These are phyloP conservation scores for Plasmopara viticola DNA, from an alignment of 352 stramenopile species.

Conservation along the genomic window DNA sequence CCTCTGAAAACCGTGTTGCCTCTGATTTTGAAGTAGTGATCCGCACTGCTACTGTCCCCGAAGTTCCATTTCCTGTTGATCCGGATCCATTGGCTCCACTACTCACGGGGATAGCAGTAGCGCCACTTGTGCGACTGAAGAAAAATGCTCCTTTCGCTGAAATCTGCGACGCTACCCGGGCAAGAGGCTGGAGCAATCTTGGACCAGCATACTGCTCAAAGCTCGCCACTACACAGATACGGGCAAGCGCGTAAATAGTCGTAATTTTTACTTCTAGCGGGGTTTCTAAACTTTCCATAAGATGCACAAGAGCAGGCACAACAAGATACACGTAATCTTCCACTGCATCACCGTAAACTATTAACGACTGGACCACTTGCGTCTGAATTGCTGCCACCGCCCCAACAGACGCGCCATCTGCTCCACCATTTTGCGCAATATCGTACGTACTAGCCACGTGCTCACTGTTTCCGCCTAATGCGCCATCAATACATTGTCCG, in stretches of 20 bases:
- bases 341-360: slow-evolving; percentile 89
- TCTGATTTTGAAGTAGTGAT: slow-evolving; percentile 62
- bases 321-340: slow-evolving; percentile 94
- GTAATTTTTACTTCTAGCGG: slow-evolving; percentile 72
- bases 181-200: slow-evolving; percentile 58
- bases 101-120: slow-evolving; percentile 6
- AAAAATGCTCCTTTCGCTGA: slow-evolving; percentile 65
- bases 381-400: slow-evolving; percentile 50
- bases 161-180: slow-evolving; percentile 70
- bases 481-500: slow-evolving; percentile 5
- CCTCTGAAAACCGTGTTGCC: slow-evolving; percentile 63
- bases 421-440: slow-evolving; percentile 20
- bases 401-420: slow-evolving; percentile 11
- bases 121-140: slow-evolving; percentile 37
- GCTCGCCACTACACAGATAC: slow-evolving; percentile 56
- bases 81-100: slow-evolving; percentile 6
- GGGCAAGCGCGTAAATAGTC: slow-evolving; percentile 59
- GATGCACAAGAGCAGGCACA: slow-evolving; percentile 88
- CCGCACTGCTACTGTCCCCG: slow-evolving; percentile 13
- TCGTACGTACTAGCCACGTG: slow-evolving; percentile 25
- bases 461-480: slow-evolving; percentile 14
- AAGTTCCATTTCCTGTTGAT: slow-evolving; percentile 11
- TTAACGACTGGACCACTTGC: slow-evolving; percentile 83
- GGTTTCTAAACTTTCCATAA: slow-evolving; percentile 90
- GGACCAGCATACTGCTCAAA: slow-evolving; percentile 79